Conservation (phyloP, 2,329 filamentous ascomycete genomes). For the Nemania sp. region DNA sequence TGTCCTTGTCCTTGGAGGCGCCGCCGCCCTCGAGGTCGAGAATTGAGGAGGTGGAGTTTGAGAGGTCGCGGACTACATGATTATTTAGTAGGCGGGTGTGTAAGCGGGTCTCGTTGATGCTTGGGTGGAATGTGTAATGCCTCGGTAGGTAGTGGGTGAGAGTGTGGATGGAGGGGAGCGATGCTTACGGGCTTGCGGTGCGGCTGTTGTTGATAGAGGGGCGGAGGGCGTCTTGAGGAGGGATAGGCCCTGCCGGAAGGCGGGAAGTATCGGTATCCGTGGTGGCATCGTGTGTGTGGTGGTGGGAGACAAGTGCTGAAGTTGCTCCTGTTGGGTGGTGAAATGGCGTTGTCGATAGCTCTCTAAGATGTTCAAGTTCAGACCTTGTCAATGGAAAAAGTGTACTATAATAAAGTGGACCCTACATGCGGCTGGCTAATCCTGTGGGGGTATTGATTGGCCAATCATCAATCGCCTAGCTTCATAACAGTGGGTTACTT, state of each 20-base stretch:
- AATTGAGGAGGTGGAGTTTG: slow-evolving; percentile 40
- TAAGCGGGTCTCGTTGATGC: not conserved
- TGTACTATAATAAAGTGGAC: slow-evolving; percentile 26
- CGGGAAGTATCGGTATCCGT: slow-evolving; percentile 51
- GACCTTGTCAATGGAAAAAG: slow-evolving; percentile 6
- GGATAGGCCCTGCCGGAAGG: slow-evolving; percentile 44
- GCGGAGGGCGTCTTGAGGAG: slow-evolving; percentile 42
- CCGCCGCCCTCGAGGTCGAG: slow-evolving; percentile 43
- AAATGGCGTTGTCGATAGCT: slow-evolving; percentile 5
- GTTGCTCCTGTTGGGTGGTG: slow-evolving; percentile 6
- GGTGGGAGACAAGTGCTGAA: slow-evolving; percentile 29
- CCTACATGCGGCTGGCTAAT: not conserved
- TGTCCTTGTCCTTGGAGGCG: not conserved
- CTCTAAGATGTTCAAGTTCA: slow-evolving; percentile 17
- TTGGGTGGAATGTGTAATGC: not conserved
- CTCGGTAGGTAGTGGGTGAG: not conserved
- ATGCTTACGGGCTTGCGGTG: slow-evolving; percentile 43
- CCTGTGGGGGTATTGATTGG: not conserved
- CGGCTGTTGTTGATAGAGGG: slow-evolving; percentile 45
- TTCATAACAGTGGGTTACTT: slow-evolving; percentile 5
- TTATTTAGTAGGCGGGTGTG: no score
- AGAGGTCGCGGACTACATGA: slow-evolving; percentile 43
- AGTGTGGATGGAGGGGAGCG: not conserved
- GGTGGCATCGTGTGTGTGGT: slow-evolving; percentile 58
- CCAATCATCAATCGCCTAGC: not conserved